Percentiles rank a stretch among this genome's conserved stretches.
These are phyloP conservation scores for Lepidium africanum DNA, from an alignment of 345 rosid genomes.

Conservation along the genomic window DNA sequence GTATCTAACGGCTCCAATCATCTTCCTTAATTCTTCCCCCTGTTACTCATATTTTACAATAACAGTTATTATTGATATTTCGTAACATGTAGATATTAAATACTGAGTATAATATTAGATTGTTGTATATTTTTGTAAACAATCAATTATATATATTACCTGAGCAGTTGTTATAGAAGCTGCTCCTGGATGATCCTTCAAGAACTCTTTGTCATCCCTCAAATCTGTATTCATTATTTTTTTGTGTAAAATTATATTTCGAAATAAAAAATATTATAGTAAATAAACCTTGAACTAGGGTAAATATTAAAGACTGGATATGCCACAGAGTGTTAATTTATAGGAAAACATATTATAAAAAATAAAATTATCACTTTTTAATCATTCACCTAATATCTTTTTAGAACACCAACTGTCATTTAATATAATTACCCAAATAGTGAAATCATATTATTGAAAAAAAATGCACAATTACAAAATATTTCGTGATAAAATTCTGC, in stretches of 20 bases:
- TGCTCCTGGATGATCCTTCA: slow-evolving; percentile 60
- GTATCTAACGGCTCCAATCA: slow-evolving; percentile 67
- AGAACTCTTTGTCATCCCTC: slow-evolving; percentile 52
- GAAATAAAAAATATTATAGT: background rate
- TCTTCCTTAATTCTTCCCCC: slow-evolving; percentile 72
- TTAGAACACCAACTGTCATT: no score
- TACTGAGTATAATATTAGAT: no score
- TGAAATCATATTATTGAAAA: no score
- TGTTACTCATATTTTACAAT: slow-evolving; percentile 5
- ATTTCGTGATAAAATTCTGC: no score
- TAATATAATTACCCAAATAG: no score
- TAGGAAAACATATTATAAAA: background rate
- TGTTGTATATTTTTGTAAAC: no score
- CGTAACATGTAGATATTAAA: background rate
- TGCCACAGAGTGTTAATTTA: background rate
- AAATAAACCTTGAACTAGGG: background rate
- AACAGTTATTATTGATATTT: no score
- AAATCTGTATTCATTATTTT: slow-evolving; percentile 37
- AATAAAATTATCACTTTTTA: no score
- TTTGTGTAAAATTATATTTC: background rate
- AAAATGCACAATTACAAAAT: no score
- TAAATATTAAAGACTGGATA: background rate
- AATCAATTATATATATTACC: no score
- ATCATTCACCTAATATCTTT: no score
- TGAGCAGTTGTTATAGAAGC: slow-evolving; percentile 55